phyloP scores from a whole-genome alignment of 169 alveolate genomes.

The Plasmodium coatneyi region DNA sequence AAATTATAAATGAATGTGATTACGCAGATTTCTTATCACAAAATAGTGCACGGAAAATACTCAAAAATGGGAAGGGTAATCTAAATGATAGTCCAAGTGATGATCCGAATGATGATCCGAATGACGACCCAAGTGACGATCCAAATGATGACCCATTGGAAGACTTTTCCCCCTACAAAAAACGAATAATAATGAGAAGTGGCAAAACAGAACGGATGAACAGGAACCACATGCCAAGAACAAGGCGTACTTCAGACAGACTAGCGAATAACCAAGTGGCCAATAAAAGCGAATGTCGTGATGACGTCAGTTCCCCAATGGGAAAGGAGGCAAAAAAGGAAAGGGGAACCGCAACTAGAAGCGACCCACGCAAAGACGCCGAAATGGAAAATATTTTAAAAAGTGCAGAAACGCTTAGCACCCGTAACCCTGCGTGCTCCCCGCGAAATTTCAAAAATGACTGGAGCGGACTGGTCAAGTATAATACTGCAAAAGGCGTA shows the following conservation, averaged over 20 bases:
- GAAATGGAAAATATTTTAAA: neutral
- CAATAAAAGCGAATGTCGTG: neutral
- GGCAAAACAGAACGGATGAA: neutral
- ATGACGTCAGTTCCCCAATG: neutral
- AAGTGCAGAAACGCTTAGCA: neutral
- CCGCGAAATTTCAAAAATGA: slow-evolving; percentile 18
- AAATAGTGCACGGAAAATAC: neutral
- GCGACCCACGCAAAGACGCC: neutral
- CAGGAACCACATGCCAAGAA: neutral
- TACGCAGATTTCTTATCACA: slow-evolving; percentile 38
- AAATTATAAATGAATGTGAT: slow-evolving; percentile 45
- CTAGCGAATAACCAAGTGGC: neutral
- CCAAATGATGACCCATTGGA: neutral
- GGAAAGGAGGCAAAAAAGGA: neutral
- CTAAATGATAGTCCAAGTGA: neutral
- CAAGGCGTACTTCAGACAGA: neutral
- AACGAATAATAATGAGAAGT: neutral
- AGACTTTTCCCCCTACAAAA: neutral
- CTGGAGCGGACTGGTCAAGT: slow-evolving; percentile 51
- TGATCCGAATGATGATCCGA: neutral
- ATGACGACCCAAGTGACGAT: neutral
- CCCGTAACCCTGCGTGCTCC: neutral
- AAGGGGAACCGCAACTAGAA: neutral
- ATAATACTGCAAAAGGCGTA: slow-evolving; percentile 42
- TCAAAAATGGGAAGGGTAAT: slow-evolving; percentile 5